Percentiles rank a stretch among this genome's conserved stretches.
These are phyloP conservation scores for Exserohilum rostratum DNA, from an alignment of 2,329 filamentous ascomycete species.

Conservation along the genomic window DNA sequence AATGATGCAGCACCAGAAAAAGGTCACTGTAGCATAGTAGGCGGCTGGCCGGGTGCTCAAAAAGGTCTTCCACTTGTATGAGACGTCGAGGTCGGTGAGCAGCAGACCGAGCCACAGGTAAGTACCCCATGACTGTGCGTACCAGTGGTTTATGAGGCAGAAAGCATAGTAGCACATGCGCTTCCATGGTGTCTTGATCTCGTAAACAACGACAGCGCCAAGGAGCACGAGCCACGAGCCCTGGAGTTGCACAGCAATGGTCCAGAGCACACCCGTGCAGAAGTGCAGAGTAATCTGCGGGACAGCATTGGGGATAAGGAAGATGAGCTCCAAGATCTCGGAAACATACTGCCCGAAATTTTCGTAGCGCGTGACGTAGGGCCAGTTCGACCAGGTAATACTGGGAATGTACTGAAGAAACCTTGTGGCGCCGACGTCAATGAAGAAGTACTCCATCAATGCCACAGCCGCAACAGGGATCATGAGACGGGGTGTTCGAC, in stretches of 20 bases:
- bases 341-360: constrained; percentile 54
- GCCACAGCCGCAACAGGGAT: constrained; percentile 54
- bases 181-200: constrained; percentile 56
- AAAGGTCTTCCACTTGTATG: constrained; percentile 52
- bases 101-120: constrained; percentile 55
- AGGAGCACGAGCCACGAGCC: constrained; percentile 54
- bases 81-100: constrained; percentile 56
- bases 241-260: constrained; percentile 57
- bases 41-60: constrained; percentile 42
- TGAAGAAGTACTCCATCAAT: constrained; percentile 55
- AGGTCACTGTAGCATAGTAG: constrained; percentile 48
- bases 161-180: constrained; percentile 54
- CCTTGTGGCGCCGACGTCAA: constrained; percentile 52
- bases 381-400: constrained; percentile 57
- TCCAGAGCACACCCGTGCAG: constrained; percentile 59
- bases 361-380: constrained; percentile 50
- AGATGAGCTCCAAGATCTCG: constrained; percentile 54
- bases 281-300: constrained; percentile 57
- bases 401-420: constrained; percentile 55
- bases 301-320: constrained; percentile 56
- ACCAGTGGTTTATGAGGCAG: constrained; percentile 55
- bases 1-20: constrained; percentile 39
- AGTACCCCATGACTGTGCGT: constrained; percentile 54
- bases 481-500: constrained; percentile 54
- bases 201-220: constrained; percentile 52